These are phyloP conservation scores for Penicillium desertorum DNA, from an alignment of 495 filamentous ascomycete species.

Conservation along the genomic window DNA sequence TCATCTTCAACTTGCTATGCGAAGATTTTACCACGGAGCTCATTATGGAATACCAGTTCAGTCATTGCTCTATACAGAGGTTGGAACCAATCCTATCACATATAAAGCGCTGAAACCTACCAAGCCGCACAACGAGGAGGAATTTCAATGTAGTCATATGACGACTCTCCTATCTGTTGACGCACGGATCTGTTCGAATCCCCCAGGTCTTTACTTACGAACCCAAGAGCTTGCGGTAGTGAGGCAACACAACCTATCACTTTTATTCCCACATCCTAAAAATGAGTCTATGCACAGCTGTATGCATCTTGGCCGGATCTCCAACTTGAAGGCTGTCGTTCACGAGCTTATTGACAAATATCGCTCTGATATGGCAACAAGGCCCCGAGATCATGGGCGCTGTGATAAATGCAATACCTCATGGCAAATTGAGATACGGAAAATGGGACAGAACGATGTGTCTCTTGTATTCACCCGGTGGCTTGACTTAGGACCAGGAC, in stretches of 20 bases:
- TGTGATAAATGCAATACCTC: slow-evolving; percentile 17
- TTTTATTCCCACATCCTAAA: not conserved
- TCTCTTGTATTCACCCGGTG: not conserved
- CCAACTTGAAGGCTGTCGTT: not conserved
- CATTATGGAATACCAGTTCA: slow-evolving; percentile 5
- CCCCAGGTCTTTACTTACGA: slow-evolving; percentile 1
- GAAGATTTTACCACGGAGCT: slow-evolving; percentile 7
- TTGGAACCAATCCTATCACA: not conserved
- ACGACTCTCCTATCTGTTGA: slow-evolving; percentile 1
- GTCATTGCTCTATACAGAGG: slow-evolving; percentile 4
- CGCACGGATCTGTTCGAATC: not conserved
- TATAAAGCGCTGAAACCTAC: not conserved
- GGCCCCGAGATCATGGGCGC: not conserved
- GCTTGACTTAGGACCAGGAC: not conserved
- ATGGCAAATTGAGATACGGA: slow-evolving; percentile 7
- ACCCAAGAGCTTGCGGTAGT: slow-evolving; percentile 5
- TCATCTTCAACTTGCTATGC: slow-evolving; percentile 9
- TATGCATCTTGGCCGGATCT: not conserved
- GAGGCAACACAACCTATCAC: not conserved
- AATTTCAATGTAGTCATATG: not conserved
- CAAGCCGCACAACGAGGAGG: not conserved
- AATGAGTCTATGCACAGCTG: not conserved
- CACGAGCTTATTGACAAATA: not conserved
- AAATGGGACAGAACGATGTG: not conserved
- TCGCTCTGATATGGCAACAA: not conserved